phyloP scores from a whole-genome alignment of 768 basidiomycete species.

The Lactarius indigo region DNA sequence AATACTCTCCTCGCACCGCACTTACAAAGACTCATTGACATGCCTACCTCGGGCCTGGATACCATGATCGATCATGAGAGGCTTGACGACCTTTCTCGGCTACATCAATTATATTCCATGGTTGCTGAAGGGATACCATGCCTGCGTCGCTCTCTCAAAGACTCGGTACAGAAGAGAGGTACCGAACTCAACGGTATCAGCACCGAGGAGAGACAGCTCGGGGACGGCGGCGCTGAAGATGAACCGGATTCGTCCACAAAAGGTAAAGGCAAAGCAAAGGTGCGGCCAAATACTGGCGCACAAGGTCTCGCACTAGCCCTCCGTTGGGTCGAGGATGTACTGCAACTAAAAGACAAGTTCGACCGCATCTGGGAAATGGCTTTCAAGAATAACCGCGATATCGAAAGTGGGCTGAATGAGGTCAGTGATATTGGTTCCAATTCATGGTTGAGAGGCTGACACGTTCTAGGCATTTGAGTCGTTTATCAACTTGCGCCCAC shows the following conservation, averaged over 20 bases:
- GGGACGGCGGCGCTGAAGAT: conserved; percentile 34
- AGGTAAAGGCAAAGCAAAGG: conserved; percentile 53
- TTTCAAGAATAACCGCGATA: conserved; percentile 66
- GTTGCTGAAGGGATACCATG: conserved; percentile 63
- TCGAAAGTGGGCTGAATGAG: conserved; percentile 83
- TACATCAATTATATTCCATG: conserved; percentile 71
- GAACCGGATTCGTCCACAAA: conserved; percentile 37
- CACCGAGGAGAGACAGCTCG: conserved; percentile 35
- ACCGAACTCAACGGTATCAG: conserved; percentile 69
- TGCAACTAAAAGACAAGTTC: conserved; percentile 90
- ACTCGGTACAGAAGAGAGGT: conserved; percentile 70
- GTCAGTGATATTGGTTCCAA: conserved; percentile 37
- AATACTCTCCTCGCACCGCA: conserved; percentile 74
- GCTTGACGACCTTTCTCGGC: conserved; percentile 66
- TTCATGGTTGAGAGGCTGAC: background rate
- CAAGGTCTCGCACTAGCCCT: conserved; percentile 63
- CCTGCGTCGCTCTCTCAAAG: conserved; percentile 64
- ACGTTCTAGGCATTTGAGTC: conserved; percentile 76
- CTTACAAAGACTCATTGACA: conserved; percentile 66
- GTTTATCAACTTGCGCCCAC: conserved; percentile 85
- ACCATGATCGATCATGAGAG: conserved; percentile 82
- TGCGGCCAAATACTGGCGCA: conserved; percentile 37
- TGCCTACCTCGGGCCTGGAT: conserved; percentile 82
- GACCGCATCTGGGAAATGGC: conserved; percentile 69
- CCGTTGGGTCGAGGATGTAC: conserved; percentile 90